A percentile compares a stretch with the other conserved stretches of the same genome.
phyloP scores from a whole-genome alignment of 495 filamentous ascomycete species.

The Penicillium fimorum region DNA sequence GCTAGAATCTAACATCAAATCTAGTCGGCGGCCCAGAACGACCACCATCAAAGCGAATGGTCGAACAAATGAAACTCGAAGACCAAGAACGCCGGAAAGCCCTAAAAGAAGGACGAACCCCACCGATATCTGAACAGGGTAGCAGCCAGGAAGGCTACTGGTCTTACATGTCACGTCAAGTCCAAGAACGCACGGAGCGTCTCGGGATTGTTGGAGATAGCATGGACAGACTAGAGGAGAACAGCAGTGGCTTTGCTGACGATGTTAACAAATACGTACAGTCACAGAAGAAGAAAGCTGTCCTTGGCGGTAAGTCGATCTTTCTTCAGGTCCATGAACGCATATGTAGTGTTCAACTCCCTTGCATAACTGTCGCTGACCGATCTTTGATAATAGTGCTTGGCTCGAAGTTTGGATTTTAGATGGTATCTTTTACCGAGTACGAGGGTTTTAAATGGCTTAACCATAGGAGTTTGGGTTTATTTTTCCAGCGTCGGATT shows the following conservation, averaged over 20 bases:
- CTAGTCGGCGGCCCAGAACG: constrained; percentile 80
- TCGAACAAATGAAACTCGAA: constrained; percentile 60
- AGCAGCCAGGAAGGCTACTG: constrained; percentile 58
- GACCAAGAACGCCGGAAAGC: constrained; percentile 56
- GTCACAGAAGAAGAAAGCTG: constrained; percentile 78
- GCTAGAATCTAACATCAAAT: constrained; percentile 11
- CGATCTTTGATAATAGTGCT: constrained; percentile 29
- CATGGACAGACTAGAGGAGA: constrained; percentile 76
- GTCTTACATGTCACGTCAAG: constrained; percentile 71
- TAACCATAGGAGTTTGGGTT: neutral
- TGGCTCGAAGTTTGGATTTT: constrained; percentile 47
- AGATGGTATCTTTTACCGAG: constrained; percentile 4
- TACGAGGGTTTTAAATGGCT: neutral
- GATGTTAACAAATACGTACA: constrained; percentile 84
- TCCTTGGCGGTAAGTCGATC: constrained; percentile 60
- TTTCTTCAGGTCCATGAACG: constrained; percentile 1
- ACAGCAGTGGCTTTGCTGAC: constrained; percentile 75
- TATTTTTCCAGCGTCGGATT: neutral
- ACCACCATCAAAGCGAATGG: constrained; percentile 76
- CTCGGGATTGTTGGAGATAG: constrained; percentile 77
- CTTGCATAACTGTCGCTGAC: constrained; percentile 29
- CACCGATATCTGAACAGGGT: constrained; percentile 19
- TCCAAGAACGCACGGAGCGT: constrained; percentile 88
- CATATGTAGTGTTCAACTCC: constrained; percentile 6
- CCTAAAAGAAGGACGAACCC: constrained; percentile 34